Base-by-base conservation (phyloP, 73 alveolate species). In the Paramecium octaurelia region DNA sequence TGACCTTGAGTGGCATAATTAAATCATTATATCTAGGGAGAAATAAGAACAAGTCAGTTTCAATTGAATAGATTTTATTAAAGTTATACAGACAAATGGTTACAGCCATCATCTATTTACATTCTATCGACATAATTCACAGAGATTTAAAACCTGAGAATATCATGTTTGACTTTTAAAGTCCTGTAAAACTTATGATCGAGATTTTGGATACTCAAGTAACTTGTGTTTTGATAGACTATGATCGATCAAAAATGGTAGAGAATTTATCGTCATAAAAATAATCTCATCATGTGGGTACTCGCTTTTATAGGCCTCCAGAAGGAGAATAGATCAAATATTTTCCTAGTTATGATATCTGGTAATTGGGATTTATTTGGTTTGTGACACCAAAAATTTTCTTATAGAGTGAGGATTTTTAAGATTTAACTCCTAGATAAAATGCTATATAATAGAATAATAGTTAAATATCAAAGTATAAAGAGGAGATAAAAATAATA, bases 121-220 rank as follows among this genome's bases (percentile, higher is more conserved):
- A 75, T 38, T 75, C 69, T 1, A 75, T 35, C 6, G 88, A 42
- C 3, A 4, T 75, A 11, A 75, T 75, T 21, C 88, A 75, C 38
- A 75, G 88, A 75, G 88, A 75, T 75, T 11, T 75, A 18, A 75
- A 75, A 75, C 88, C 88, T 12, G 35, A 36, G 1, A 75, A 75
- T 42, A 75, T 75, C 0, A 38, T 75, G 88, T 38, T 75, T 42
- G 84, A 64, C 9, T 4, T 54, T 3, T 54, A 1, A 20, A 16
- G 6, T 18, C 60, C 27, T 3, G 10, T 64, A 64, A 9, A 64
- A 6, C 0, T 0, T 27, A 11, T 9, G 16, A 24, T 3, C 4
- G 46, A 34, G 0, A 20, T 64, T 64, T 14, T 14, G 12, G 11
- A 64, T 11, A 64, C 6, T 2, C 10, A 20, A 27, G 11, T 24